Evolutionary conservation across 2,329 filamentous ascomycete species (phyloP), one percentile per base, ranked within the genome.

Genomic region (Fusarium redolens): DNA sequence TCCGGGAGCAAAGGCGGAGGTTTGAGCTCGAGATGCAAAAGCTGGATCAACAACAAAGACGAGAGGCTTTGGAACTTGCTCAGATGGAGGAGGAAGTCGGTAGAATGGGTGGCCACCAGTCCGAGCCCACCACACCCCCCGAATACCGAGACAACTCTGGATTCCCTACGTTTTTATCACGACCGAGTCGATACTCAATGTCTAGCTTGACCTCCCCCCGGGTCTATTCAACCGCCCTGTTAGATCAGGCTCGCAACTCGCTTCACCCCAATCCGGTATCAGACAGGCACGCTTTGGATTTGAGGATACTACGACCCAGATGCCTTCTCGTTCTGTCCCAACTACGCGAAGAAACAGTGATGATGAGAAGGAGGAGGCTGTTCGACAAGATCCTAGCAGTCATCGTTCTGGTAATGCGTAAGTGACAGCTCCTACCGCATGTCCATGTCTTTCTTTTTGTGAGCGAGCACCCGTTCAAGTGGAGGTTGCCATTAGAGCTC

Each of bases 21-120:
- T 97, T 97, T 78, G 95, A 98, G 83, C 91, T 93, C 74, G 94
- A 98, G 82, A 95, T 99, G 90, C 93, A 95, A 81, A 90, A 94
- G 76, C 88, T 98, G 70, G 95, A 97, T 78, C 88, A 95, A 76
- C 92, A 96, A 81, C 93, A 96, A 81, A 91, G 92, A 71, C 91
- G 89, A 70, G 93, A 96, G 79, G 94, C 95, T 80, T 89, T 92
- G 76, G 95, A 97, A 79, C 91, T 97, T 77, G 91, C 92, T 65
- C 91, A 93, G 81, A 93, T 98, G 85, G 92, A 95, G 78, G 92
- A 94, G 76, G 93, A 96, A 75, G 87, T 97, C 64, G 86, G 87
- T 65, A 80, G 87, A 77, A 83, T 87, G 69, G 86, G 90, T 68
- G 93, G 93, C 60, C 93, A 95, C 78, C 93, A 97, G 80, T 97